Conservation (phyloP, 106 monocot genomes). For the Allium cepa region DNA sequence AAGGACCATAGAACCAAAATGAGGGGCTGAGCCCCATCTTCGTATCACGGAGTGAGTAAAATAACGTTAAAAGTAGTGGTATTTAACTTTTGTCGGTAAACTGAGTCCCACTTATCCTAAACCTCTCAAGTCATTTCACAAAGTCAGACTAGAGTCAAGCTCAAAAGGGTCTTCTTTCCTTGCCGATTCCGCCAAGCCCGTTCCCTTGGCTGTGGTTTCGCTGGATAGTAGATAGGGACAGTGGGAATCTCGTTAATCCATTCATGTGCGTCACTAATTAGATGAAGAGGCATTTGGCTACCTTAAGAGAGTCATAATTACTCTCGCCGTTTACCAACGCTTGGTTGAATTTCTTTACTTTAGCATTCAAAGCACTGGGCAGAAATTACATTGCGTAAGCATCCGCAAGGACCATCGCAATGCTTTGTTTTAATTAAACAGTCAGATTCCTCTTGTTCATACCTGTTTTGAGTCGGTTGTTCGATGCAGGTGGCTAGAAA, state of each 20-base stretch:
- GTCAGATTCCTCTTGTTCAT: constrained; percentile 24
- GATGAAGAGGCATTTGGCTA: constrained; percentile 81
- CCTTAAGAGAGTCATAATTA: constrained; percentile 78
- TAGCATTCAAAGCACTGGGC: constrained; percentile 78
- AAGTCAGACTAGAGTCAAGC: too few relatives aligned
- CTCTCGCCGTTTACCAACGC: constrained; percentile 55
- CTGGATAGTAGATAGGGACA: constrained; percentile 7
- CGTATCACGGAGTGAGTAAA: too few relatives aligned
- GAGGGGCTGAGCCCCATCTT: too few relatives aligned
- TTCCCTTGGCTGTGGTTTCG: too few relatives aligned
- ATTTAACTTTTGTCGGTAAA: too few relatives aligned
- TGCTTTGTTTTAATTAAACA: constrained; percentile 69
- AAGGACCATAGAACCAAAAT: too few relatives aligned
- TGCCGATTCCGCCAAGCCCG: too few relatives aligned
- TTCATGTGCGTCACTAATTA: constrained; percentile 61
- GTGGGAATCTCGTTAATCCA: constrained; percentile 85
- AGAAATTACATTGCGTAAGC: constrained; percentile 78
- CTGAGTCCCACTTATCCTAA: too few relatives aligned
- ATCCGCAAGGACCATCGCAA: constrained; percentile 57
- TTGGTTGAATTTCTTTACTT: constrained; percentile 80
- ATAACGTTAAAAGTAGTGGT: too few relatives aligned
- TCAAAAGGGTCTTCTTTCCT: too few relatives aligned
- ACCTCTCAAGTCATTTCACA: too few relatives aligned
- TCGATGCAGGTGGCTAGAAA: background rate
- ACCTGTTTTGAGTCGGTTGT: constrained; percentile 24